Conservation (phyloP, 805 yeast species). For the Saturnispora gosingensis region DNA sequence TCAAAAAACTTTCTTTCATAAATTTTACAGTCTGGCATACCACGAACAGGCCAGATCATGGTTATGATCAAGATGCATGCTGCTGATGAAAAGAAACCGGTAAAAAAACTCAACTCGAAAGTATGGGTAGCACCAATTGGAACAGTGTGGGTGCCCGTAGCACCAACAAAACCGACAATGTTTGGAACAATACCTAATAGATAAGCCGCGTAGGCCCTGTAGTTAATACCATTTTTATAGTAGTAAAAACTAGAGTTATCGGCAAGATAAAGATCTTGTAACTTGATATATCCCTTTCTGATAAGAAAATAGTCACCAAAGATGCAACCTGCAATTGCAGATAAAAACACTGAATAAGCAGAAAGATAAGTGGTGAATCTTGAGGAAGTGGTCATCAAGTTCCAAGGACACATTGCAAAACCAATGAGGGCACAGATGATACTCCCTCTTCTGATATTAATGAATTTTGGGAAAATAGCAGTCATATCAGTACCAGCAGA, state of each 20-base stretch:
- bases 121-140: constrained; percentile 10
- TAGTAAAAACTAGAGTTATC: constrained; percentile 16
- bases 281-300: constrained; percentile 30
- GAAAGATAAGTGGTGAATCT: constrained; percentile 25
- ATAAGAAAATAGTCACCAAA: constrained; percentile 33
- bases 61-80: constrained; percentile 45
- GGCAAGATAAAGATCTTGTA: constrained; percentile 11
- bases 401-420: constrained; percentile 35
- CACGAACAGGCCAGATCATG: constrained; percentile 40
- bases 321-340: constrained; percentile 32
- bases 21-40: constrained; percentile 31
- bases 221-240: constrained; percentile 31
- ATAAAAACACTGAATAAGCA: constrained; percentile 29
- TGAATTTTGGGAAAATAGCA: constrained; percentile 36
- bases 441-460: constrained; percentile 40
- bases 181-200: constrained; percentile 14
- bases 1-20: constrained; percentile 55
- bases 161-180: constrained; percentile 22
- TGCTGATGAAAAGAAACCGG: constrained; percentile 59
- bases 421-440: constrained; percentile 28
- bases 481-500: constrained; percentile 45
- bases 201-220: constrained; percentile 16
- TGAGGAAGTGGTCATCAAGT: constrained; percentile 28
- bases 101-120: constrained; percentile 19
- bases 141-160: constrained; percentile 11